Conservation (phyloP, 164 flowering plant genomes). For the Stephania japonica region DNA sequence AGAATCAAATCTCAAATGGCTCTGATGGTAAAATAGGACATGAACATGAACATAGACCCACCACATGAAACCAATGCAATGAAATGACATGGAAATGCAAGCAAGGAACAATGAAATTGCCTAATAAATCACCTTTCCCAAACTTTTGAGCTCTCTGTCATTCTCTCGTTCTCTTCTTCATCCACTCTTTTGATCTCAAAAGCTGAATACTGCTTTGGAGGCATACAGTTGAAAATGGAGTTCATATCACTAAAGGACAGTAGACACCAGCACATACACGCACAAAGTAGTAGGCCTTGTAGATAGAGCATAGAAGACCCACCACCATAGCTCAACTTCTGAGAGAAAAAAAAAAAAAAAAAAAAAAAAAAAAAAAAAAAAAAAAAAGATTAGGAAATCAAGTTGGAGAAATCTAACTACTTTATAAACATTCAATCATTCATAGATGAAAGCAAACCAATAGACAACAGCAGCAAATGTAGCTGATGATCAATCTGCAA, state of each 20-base stretch:
- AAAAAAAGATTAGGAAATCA: background rate
- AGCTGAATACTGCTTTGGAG: background rate
- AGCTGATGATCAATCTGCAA: too few species aligned
- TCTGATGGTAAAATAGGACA: background rate
- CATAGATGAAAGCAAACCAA: too few species aligned
- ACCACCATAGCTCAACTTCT: background rate
- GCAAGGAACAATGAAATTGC: background rate
- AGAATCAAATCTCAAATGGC: background rate
- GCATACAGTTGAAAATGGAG: background rate
- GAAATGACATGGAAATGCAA: background rate
- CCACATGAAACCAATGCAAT: background rate
- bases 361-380: background rate
- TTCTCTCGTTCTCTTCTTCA: background rate
- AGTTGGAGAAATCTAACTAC: background rate
- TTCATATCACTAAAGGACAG: background rate
- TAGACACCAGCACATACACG: slow-evolving; percentile 8
- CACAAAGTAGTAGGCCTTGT: slow-evolving; percentile 6
- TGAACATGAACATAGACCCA: background rate
- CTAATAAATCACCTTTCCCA: background rate
- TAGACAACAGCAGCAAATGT: too few species aligned
- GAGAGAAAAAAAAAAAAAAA: background rate
- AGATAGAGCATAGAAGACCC: background rate
- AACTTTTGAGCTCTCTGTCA: background rate
- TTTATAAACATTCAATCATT: too few species aligned
- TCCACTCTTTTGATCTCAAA: background rate